A percentile compares a stretch with the other conserved stretches of the same genome.
phyloP scores from a whole-genome alignment of 768 basidiomycete species.

The Rhizopogon vinicolor region DNA sequence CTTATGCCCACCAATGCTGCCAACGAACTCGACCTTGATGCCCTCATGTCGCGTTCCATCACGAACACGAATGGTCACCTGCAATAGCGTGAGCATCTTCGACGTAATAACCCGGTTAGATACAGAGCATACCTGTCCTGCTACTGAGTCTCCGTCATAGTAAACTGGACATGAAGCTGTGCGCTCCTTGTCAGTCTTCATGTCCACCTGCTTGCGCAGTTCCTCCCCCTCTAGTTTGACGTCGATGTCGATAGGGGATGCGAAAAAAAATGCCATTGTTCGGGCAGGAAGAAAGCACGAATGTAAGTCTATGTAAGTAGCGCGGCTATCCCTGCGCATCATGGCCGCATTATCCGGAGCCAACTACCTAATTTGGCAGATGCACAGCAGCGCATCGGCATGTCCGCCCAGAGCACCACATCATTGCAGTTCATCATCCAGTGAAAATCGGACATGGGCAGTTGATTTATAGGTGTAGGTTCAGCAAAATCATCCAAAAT shows the following conservation, averaged over 20 bases:
- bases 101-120: neutral
- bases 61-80: conserved; percentile 85
- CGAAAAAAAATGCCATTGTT: conserved; percentile 82
- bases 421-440: too few relatives aligned
- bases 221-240: conserved; percentile 87
- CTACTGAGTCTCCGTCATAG: conserved; percentile 92
- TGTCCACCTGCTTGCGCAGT: conserved; percentile 80
- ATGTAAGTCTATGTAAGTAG: neutral
- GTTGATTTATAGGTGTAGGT: too few relatives aligned
- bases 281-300: neutral
- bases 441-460: too few relatives aligned
- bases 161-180: conserved; percentile 84
- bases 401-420: too few relatives aligned
- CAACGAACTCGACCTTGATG: conserved; percentile 96
- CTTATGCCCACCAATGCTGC: conserved; percentile 75
- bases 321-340: too few relatives aligned
- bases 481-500: too few relatives aligned
- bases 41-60: conserved; percentile 99
- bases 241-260: conserved; percentile 87
- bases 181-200: conserved; percentile 88
- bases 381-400: too few relatives aligned
- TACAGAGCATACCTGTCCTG: conserved; percentile 64
- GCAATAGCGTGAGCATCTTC: conserved; percentile 1
- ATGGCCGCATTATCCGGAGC: too few relatives aligned
- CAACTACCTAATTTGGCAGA: too few relatives aligned